Conservation (phyloP, 116 monocot species). For the Phalaenopsis hybrid region DNA sequence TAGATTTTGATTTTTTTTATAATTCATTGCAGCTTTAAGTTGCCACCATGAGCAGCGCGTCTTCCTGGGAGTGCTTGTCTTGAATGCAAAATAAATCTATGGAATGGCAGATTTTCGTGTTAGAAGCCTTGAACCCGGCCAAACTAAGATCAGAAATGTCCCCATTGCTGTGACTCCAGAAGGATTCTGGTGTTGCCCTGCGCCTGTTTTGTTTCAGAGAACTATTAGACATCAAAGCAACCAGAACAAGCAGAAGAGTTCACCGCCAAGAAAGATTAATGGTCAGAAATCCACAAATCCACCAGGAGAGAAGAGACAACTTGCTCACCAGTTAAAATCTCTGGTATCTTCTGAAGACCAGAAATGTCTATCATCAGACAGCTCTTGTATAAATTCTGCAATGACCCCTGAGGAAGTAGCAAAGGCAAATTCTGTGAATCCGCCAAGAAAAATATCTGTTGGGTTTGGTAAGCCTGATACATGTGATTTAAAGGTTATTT, state of each 20-base stretch:
- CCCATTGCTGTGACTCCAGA: conserved; percentile 93
- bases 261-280: conserved; percentile 31
- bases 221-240: conserved; percentile 57
- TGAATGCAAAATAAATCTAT: background rate
- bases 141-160: conserved; percentile 76
- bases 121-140: conserved; percentile 44
- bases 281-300: conserved; percentile 31
- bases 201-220: conserved; percentile 74
- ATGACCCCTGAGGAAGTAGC: conserved; percentile 23
- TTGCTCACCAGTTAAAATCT: conserved; percentile 32
- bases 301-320: conserved; percentile 34
- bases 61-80: background rate
- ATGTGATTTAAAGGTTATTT: conserved; percentile 70
- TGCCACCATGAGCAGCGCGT: background rate
- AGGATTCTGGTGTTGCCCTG: conserved; percentile 98
- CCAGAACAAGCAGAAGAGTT: conserved; percentile 44
- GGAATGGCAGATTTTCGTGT: conserved; percentile 72
- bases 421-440: conserved; percentile 32
- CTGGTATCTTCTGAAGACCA: conserved; percentile 45
- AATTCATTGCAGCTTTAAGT: background rate
- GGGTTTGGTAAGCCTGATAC: conserved; percentile 81
- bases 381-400: conserved; percentile 14
- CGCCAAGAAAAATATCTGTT: conserved; percentile 74
- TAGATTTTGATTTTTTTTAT: background rate
- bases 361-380: conserved; percentile 24